Percentiles rank a stretch among this genome's conserved stretches.
Conservation (phyloP, 805 yeast species). For the Ogataea chonburiensis region DNA sequence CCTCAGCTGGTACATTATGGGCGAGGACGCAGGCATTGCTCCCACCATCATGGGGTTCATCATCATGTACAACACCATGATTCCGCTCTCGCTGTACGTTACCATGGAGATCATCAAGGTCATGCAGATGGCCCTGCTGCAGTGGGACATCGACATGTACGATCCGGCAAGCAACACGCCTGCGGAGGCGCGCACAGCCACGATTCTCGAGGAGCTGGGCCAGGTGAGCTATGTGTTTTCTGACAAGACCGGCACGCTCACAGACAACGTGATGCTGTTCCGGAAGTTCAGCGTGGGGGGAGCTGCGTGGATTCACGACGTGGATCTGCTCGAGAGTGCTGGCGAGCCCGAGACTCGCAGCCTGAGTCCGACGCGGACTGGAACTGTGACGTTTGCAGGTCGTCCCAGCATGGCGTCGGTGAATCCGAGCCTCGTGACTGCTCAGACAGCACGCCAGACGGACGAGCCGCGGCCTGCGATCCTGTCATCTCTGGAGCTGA, state of each 20-base stretch:
- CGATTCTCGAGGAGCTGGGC: constrained; percentile 93
- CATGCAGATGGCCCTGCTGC: constrained; percentile 76
- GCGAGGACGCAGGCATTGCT: constrained; percentile 77
- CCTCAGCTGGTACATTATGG: constrained; percentile 70
- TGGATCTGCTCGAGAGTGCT: constrained; percentile 42
- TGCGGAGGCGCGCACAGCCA: constrained; percentile 92
- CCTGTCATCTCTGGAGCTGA: constrained; percentile 62
- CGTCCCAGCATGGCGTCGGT: constrained; percentile 57
- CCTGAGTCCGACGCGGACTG: constrained; percentile 14
- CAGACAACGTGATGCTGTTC: constrained; percentile 92
- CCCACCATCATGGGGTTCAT: constrained; percentile 93
- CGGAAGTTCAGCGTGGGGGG: constrained; percentile 88
- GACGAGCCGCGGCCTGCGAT: constrained; percentile 31
- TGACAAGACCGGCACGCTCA: constrained; percentile 96
- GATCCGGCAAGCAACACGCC: constrained; percentile 82
- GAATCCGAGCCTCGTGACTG: constrained; percentile 26
- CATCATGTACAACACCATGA: constrained; percentile 95
- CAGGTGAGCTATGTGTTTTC: constrained; percentile 94
- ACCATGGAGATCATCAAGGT: constrained; percentile 95
- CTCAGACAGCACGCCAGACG: constrained; percentile 43
- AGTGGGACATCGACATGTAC: constrained; percentile 94
- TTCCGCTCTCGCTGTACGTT: constrained; percentile 91
- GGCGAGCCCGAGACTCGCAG: constrained; percentile 21
- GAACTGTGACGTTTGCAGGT: constrained; percentile 38
- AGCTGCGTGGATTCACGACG: constrained; percentile 82